Evolutionary conservation across 2,329 filamentous ascomycete species (phyloP).

Genomic region (Fusarium sp.): DNA sequence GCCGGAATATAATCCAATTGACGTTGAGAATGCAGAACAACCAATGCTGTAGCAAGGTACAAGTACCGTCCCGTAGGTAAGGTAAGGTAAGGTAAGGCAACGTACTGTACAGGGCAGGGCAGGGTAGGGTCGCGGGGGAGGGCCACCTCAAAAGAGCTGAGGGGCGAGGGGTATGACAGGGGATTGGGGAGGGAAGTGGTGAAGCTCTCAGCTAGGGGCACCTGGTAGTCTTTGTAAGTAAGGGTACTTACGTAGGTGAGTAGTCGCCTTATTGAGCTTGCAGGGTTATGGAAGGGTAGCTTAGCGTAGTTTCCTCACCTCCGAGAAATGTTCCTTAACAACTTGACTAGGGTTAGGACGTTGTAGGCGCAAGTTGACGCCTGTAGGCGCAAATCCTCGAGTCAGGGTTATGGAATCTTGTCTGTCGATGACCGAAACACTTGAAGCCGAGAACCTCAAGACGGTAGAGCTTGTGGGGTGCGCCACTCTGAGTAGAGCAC

Average conservation of each 20-base stretch:
- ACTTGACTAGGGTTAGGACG: conserved; percentile 7
- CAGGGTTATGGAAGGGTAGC: conserved; percentile 22
- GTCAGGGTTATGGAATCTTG: conserved; percentile 13
- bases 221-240: not conserved
- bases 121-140: conserved; percentile 31
- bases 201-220: conserved; percentile 5
- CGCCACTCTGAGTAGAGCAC: conserved; percentile 44
- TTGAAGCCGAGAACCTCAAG: conserved; percentile 19
- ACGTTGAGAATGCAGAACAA: conserved; percentile 6
- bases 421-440: conserved; percentile 32
- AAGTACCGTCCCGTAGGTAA: conserved; percentile 24
- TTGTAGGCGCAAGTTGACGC: conserved; percentile 3
- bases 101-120: conserved; percentile 24
- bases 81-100: conserved; percentile 7
- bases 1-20: conserved; percentile 29
- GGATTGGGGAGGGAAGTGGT: not conserved
- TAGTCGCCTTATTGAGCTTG: conserved; percentile 18
- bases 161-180: conserved; percentile 17
- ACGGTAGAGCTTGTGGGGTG: conserved; percentile 35
- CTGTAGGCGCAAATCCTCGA: conserved; percentile 3
- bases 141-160: conserved; percentile 6
- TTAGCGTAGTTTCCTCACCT: conserved; percentile 21
- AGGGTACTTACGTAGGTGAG: not conserved
- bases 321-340: conserved; percentile 9
- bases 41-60: conserved; percentile 15